Evolutionary conservation across 2,329 filamentous ascomycete genomes (phyloP), one percentile per base, ranked within the genome.

Genomic region (Curvularia lunata): DNA sequence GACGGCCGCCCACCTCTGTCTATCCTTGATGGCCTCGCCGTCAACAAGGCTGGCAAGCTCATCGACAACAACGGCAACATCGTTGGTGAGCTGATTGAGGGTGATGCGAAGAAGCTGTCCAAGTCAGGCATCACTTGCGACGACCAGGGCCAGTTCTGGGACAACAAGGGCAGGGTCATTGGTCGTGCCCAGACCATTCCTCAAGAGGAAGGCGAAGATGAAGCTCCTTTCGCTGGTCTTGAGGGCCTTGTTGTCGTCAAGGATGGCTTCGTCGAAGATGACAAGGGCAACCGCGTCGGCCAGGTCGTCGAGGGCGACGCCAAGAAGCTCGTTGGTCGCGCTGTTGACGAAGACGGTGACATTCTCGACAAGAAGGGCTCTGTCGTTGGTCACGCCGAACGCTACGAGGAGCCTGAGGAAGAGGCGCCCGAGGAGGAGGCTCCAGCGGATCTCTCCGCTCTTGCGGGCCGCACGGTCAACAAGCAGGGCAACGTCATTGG

Each of bases 361-460:
- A 82, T 84, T 61, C 72, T 83, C 46, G 81, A 83, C 70, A 83
- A 83, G 78, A 82, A 82, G 71, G 82, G 82, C 61, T 80, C 79
- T 50, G 80, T 83, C 40, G 79, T 83, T 38, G 81, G 81, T 38
- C 81, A 83, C 57, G 81, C 81, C 42, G 81, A 83, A 65, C 81
- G 81, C 64, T 81, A 77, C 52, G 88, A 91, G 71, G 85, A 88
- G 54, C 91, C 86, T 81, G 87, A 91, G 62, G 82, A 83, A 37
- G 83, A 84, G 60, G 59, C 54, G 4, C 69, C 70, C 64, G 77
- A 81, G 59, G 79, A 80, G 71, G 61, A 74, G 42, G 75, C 78
- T 52, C 74, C 78, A 46, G 68, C 75, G 34, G 81, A 83, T 56
- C 73, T 82, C 13, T 82, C 80, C 8, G 73, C 71, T 65, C 74